Base-by-base conservation (phyloP, 75 land plant genomes). In the Isoetes taiwanensis region DNA sequence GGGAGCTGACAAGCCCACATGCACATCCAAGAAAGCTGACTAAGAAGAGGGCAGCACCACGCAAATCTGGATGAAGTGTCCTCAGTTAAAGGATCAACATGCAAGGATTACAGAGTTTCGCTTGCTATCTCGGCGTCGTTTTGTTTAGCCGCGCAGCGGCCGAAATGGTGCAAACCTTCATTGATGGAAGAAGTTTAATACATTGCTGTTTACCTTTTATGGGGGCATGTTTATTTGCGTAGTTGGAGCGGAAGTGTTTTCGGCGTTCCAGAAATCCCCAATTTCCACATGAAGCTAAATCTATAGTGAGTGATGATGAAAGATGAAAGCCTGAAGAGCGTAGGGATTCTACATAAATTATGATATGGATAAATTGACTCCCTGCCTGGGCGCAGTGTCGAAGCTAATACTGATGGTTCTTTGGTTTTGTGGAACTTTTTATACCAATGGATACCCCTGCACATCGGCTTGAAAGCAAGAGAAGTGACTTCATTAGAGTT, bases 151-250 rank as follows among this genome's bases (percentile, higher is more conserved):
- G 59, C 73, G 29, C 56, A 42, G 41, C 66, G 52, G 37, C 54
- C 10, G 57, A 32, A 43, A 21, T 59, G 25, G 78, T 61, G 20
- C 68, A 53, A 28, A 52, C 25, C 12, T 85, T 72, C 32, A 72
- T 93, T 64, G 95, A 93, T 32, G 90, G 98, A 93, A 72, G 95
- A 85, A 29, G 95, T 87, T 94, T 93, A 81, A 70, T 83, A 54
- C 0, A 23, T 3, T 3, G 32, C 25, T 17, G 3, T 17, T 8
- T 28, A 17, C 37, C n/a, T 56, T 38, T 29, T 31, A 32, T 56
- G 14, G 32, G 5, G 2, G 48, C 21, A 19, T 39, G 26, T 32
- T 59, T 8, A 2, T 50, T n/a, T n/a, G n/a, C n/a, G n/a, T n/a
- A n/a, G n/a, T n/a, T n/a, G n/a, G n/a, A n/a, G n/a, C n/a, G n/a